A percentile compares a stretch with the other conserved stretches of the same genome.
Evolutionary conservation across 2,329 filamentous ascomycete genomes (phyloP).

Genomic region (Helminthosporium solani): DNA sequence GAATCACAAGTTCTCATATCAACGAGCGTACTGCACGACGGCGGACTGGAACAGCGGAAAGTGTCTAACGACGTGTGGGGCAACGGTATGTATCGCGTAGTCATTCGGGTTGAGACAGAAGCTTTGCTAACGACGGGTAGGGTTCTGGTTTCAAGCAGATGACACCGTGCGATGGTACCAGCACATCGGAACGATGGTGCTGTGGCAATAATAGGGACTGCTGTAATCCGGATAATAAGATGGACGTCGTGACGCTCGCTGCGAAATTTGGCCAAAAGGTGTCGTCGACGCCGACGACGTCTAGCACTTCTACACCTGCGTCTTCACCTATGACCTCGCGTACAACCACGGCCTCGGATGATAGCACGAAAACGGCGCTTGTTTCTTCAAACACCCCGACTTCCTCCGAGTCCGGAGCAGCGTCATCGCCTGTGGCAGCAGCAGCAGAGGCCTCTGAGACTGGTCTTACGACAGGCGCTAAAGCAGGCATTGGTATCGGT

Average conservation of each 20-base stretch:
- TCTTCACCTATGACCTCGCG: too few species aligned
- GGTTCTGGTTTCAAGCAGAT: neutral
- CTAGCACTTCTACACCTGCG: neutral
- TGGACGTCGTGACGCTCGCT: neutral
- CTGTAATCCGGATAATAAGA: neutral
- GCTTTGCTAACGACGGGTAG: neutral
- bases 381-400: neutral
- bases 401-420: neutral
- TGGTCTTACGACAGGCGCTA: neutral
- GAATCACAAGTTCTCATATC: neutral
- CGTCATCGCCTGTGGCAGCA: neutral
- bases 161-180: slow-evolving; percentile 3
- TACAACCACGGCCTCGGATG: neutral
- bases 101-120: neutral
- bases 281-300: neutral
- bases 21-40: slow-evolving; percentile 1
- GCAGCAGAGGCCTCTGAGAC: neutral
- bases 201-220: slow-evolving; percentile 2
- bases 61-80: slow-evolving; percentile 2
- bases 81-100: neutral
- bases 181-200: neutral
- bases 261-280: neutral
- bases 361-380: neutral
- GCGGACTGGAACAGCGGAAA: slow-evolving; percentile 2
- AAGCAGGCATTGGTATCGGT: slow-evolving; percentile 1